A percentile compares a stretch with the other conserved stretches of the same genome.
phyloP scores from a whole-genome alignment of 805 yeast genomes.

The Barnettozyma vustinii region DNA sequence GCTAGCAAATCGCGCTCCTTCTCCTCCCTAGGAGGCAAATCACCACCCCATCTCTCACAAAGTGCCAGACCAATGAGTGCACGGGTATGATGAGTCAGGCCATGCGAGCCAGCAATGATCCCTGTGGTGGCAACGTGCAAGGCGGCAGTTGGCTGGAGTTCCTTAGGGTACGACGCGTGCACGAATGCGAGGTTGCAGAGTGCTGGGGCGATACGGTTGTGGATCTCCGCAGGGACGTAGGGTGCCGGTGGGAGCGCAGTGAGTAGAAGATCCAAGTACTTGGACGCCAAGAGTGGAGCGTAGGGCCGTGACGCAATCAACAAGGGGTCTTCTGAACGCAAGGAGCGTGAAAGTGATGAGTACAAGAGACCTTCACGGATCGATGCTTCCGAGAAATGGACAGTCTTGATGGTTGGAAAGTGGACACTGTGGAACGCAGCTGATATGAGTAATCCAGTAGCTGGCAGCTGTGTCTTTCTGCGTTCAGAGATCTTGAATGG shows the following conservation, averaged over 20 bases:
- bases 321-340: constrained; percentile 64
- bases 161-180: constrained; percentile 73
- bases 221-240: constrained; percentile 53
- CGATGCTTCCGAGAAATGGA: constrained; percentile 73
- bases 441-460: constrained; percentile 56
- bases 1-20: constrained; percentile 41
- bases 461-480: constrained; percentile 63
- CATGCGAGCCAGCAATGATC: constrained; percentile 69
- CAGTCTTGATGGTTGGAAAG: constrained; percentile 50
- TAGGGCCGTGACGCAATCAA: constrained; percentile 65
- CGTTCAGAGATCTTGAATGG: constrained; percentile 58
- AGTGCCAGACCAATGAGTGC: constrained; percentile 69
- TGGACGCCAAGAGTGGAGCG: constrained; percentile 58
- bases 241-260: constrained; percentile 50
- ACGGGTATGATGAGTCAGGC: constrained; percentile 64
- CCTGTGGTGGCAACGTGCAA: constrained; percentile 70
- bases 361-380: constrained; percentile 72
- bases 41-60: constrained; percentile 82
- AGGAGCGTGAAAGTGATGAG: constrained; percentile 50
- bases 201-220: constrained; percentile 60
- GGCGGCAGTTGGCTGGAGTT: constrained; percentile 70
- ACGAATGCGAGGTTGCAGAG: constrained; percentile 70
- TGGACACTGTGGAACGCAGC: constrained; percentile 49
- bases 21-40: constrained; percentile 53
- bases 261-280: constrained; percentile 47